Conservation (phyloP, 257 asterid species). For the Solanum tacnaense region DNA sequence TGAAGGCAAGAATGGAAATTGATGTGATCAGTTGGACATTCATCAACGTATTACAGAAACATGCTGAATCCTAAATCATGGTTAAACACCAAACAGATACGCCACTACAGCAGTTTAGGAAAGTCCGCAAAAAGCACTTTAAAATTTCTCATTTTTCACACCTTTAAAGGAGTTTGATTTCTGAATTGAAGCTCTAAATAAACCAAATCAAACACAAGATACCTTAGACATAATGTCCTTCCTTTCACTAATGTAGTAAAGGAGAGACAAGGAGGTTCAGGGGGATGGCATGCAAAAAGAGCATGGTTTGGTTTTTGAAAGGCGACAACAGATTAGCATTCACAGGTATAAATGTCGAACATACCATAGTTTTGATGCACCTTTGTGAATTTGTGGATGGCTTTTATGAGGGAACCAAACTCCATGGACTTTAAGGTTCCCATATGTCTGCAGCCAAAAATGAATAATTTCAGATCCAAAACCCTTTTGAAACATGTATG, state of each 20-base stretch:
- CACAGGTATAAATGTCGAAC: neutral
- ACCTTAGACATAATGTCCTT: neutral
- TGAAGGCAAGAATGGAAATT: neutral
- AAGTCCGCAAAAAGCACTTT: neutral
- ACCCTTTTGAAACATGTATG: neutral
- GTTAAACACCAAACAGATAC: neutral
- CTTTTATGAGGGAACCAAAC: slow-evolving; percentile 65
- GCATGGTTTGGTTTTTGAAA: neutral
- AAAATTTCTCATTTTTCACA: neutral
- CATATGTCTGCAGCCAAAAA: slow-evolving; percentile 33
- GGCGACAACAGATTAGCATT: neutral
- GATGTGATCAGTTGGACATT: neutral
- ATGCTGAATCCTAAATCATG: neutral
- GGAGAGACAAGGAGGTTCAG: neutral
- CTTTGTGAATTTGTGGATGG: slow-evolving; percentile 60
- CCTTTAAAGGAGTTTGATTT: neutral
- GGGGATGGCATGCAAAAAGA: neutral
- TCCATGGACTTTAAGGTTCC: slow-evolving; percentile 57
- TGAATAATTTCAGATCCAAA: neutral
- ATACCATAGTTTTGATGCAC: slow-evolving; percentile 75
- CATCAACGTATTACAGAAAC: neutral
- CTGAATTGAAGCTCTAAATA: neutral
- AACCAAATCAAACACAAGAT: neutral
- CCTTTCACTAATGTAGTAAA: neutral
- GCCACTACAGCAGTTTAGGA: neutral